These are phyloP conservation scores for Vittaforma corneae DNA, from an alignment of 371 early-diverging fungal species.

Conservation along the genomic window DNA sequence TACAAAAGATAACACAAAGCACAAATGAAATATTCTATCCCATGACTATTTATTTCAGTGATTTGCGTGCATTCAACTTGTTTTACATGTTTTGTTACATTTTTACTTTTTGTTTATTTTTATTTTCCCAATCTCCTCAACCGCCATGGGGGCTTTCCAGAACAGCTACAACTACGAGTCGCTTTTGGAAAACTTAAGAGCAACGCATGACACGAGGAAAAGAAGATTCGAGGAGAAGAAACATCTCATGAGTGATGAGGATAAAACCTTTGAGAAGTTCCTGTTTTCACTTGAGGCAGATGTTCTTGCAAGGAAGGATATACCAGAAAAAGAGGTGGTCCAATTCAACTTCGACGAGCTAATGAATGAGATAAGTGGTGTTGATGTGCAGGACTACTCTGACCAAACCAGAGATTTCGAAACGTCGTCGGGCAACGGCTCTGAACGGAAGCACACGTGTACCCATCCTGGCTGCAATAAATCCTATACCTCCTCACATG, in stretches of 20 bases:
- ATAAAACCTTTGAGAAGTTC: not conserved
- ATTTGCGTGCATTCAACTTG: too few species aligned
- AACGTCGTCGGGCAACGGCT: not conserved
- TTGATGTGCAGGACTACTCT: conserved; percentile 25
- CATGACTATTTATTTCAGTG: too few species aligned
- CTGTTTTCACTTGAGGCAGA: conserved; percentile 30
- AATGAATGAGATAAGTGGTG: conserved; percentile 40
- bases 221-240: conserved; percentile 20
- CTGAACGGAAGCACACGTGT: conserved; percentile 54
- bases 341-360: conserved; percentile 36
- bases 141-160: conserved; percentile 12
- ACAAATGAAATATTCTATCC: too few species aligned
- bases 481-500: conserved; percentile 59
- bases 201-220: conserved; percentile 23
- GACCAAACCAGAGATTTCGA: conserved; percentile 21
- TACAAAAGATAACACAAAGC: too few species aligned
- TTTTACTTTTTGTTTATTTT: too few species aligned
- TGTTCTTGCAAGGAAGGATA: not conserved
- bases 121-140: too few species aligned
- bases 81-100: too few species aligned
- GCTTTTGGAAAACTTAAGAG: conserved; percentile 23
- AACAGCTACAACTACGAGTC: conserved; percentile 23
- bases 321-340: conserved; percentile 9
- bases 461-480: conserved; percentile 56
- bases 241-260: conserved; percentile 6